Evolutionary conservation across 1,284 basidiomycete species (phyloP).

Genomic region (Heterobasidion annosum): DNA sequence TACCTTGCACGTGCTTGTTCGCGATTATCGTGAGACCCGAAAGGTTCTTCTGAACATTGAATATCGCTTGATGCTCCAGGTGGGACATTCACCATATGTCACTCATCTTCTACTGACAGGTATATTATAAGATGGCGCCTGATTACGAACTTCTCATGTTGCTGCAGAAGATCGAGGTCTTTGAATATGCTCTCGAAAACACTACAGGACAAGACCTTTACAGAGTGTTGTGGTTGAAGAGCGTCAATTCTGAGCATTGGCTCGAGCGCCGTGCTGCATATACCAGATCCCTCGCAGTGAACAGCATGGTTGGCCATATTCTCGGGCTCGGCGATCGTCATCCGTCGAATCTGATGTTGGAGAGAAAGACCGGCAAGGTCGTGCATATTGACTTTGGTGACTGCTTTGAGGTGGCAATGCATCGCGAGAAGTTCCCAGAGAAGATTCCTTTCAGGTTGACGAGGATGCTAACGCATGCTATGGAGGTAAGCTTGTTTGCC

Average conservation of each 20-base stretch:
- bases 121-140: constrained; percentile 80
- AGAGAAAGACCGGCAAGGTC: constrained; percentile 90
- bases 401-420: constrained; percentile 92
- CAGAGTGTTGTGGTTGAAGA: constrained; percentile 95
- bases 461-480: constrained; percentile 97
- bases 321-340: constrained; percentile 98
- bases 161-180: constrained; percentile 98
- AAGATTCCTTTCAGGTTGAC: constrained; percentile 98
- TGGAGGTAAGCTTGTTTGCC: constrained; percentile 68
- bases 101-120: not conserved
- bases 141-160: constrained; percentile 95
- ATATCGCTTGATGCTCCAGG: constrained; percentile 96
- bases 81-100: constrained; percentile 20
- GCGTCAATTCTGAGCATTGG: constrained; percentile 95
- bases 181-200: constrained; percentile 98
- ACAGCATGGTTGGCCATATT: constrained; percentile 97
- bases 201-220: constrained; percentile 99
- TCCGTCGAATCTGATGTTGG: constrained; percentile 92
- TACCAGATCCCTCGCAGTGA: constrained; percentile 91
- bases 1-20: constrained; percentile 96
- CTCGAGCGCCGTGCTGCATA: constrained; percentile 95
- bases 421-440: constrained; percentile 98
- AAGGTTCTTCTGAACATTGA: constrained; percentile 98
- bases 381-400: constrained; percentile 94
- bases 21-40: constrained; percentile 89